Percentiles rank a stretch among this genome's conserved stretches.
These are phyloP conservation scores for Artemisia tridentata DNA, from an alignment of 129 eudicot genomes.

Conservation along the genomic window DNA sequence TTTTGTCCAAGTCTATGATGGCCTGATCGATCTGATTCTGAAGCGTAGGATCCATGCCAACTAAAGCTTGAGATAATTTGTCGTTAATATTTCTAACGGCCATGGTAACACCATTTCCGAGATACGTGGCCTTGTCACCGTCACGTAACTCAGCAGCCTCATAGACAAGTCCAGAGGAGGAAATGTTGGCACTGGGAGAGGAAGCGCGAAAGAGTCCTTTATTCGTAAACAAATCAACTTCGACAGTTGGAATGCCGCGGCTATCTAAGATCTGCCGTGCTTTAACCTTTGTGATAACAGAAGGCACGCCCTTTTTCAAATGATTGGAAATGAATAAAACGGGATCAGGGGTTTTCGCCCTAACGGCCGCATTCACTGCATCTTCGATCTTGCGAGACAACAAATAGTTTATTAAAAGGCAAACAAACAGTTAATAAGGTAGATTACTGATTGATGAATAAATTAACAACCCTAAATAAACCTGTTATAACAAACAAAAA, in stretches of 20 bases:
- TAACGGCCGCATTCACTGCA: conserved; percentile 97
- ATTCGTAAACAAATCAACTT: conserved; percentile 81
- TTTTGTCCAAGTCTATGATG: no score
- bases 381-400: conserved; percentile 97
- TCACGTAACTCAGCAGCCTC: conserved; percentile 95
- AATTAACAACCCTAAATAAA: no score
- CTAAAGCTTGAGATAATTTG: conserved; percentile 82
- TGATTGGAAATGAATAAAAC: conserved; percentile 96
- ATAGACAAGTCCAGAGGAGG: conserved; percentile 61
- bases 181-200: conserved; percentile 56
- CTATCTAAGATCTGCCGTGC: conserved; percentile 93
- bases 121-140: no score
- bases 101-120: conserved; percentile 83
- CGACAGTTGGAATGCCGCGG: conserved; percentile 96
- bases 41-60: conserved; percentile 98
- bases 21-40: conserved; percentile 92
- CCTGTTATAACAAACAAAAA: no score
- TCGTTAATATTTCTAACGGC: conserved; percentile 87
- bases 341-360: conserved; percentile 94
- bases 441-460: no score
- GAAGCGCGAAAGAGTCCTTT: conserved; percentile 94
- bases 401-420: conserved; percentile 12
- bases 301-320: conserved; percentile 82
- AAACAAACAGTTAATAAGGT: no score
- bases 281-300: conserved; percentile 82